Base-by-base conservation (phyloP, 352 stramenopile genomes). In the Globisporangium acanthophoron region DNA sequence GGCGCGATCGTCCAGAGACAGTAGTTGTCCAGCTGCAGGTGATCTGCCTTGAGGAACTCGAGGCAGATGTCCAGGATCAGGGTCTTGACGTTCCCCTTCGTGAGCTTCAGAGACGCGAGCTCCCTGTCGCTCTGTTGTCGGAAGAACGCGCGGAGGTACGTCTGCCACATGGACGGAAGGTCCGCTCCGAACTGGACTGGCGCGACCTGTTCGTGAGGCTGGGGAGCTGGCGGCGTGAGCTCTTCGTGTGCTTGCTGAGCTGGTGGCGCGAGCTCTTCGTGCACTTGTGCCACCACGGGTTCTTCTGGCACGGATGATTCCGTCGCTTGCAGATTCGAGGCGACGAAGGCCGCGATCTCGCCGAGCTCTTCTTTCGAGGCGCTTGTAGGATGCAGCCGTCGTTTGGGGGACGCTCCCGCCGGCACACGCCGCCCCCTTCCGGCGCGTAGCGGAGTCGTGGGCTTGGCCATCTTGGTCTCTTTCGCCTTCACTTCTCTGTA, bases 1-100 rank as follows among this genome's bases (percentile, higher is more conserved):
- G 80, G 77, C 5, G 72, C 71, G 16, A 92, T 64, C 8, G 72
- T 76, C 54, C 60, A 80, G 3, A 89, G 66, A 43, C 69, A 76
- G 0, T 58, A 56, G 8, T 73, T 85, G 48, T 92, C 80, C 0
- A 81, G 40, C 46, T 89, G 78, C 21, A 85, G 53, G 24, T 81
- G 65, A 41, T 92, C 82, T 0, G 66, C 56, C 48, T 92, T 92
- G 58, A 90, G 63, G 46, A 89, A 89, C 61, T 92, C 82, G 56
- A 90, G 70, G 61, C 79, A 85, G 5, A 92, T 72, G 53, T 92
- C 82, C 5, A 92, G 61, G 2, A 90, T 67, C 18, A 89, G 56
- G 16, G 73, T 76, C 57, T 80, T 80, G 13, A 72, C 15, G 39
- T 81, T 69, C 3, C 63, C 63, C 9, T 55, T 58, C 1, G 49